phyloP scores from a whole-genome alignment of 306 rosid species.

The Cyamopsis tetragonoloba region DNA sequence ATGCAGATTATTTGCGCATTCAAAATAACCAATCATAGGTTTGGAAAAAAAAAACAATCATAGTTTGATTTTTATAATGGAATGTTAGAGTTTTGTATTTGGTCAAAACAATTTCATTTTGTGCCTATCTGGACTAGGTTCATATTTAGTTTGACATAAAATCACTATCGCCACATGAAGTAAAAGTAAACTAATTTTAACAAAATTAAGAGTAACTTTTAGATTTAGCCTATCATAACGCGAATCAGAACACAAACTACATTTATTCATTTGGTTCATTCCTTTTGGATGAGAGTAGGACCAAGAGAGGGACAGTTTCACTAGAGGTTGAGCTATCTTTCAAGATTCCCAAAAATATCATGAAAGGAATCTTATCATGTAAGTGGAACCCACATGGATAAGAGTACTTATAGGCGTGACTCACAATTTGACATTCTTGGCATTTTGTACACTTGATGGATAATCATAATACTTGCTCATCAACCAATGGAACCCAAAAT shows the following conservation, averaged over 20 bases:
- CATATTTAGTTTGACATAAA: no score
- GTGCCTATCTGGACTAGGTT: no score
- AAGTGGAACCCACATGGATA: not conserved
- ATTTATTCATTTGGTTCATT: slow-evolving; percentile 4
- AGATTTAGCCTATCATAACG: no score
- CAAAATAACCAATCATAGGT: slow-evolving; percentile 11
- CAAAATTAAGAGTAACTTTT: no score
- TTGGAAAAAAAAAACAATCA: not conserved
- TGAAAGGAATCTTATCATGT: slow-evolving; percentile 31
- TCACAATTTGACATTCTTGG: slow-evolving; percentile 12
- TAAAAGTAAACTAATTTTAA: no score
- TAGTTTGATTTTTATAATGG: not conserved
- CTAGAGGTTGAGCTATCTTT: not conserved
- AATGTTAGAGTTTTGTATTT: not conserved
- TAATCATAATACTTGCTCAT: no score
- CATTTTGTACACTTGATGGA: not conserved
- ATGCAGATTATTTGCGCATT: slow-evolving; percentile 31
- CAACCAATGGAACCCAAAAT: not conserved
- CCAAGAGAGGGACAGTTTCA: not conserved
- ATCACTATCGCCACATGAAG: no score
- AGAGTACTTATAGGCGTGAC: no score
- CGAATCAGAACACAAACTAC: no score
- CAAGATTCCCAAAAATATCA: slow-evolving; percentile 15
- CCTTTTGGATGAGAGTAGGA: not conserved
- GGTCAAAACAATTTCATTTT: not conserved